Percentiles rank a stretch among this genome's conserved stretches.
phyloP scores from a whole-genome alignment of 108 stramenopile species.

The Cyclotella cryptica region DNA sequence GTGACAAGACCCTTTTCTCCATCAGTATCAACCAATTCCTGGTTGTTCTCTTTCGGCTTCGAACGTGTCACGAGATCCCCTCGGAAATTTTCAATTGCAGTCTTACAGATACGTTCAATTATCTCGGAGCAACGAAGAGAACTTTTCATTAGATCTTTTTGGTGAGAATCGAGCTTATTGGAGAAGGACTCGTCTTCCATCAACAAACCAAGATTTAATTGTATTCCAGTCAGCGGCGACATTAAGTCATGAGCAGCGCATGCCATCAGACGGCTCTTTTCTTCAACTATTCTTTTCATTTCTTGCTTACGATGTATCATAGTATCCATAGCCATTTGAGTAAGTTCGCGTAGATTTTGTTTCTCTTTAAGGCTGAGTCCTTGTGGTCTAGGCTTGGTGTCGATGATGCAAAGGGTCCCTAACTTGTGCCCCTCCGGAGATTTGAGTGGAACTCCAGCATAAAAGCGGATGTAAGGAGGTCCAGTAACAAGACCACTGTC shows the following conservation, averaged over 20 bases:
- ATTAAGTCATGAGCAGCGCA: slow-evolving; percentile 85
- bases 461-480: slow-evolving; percentile 81
- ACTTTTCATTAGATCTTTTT: slow-evolving; percentile 67
- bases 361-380: slow-evolving; percentile 67
- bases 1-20: slow-evolving; percentile 28
- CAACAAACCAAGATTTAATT: slow-evolving; percentile 65
- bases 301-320: slow-evolving; percentile 63
- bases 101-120: slow-evolving; percentile 74
- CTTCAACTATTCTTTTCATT: slow-evolving; percentile 44
- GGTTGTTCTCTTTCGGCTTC: too few relatives aligned
- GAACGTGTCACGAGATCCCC: background rate
- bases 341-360: slow-evolving; percentile 74
- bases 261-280: slow-evolving; percentile 68
- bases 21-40: background rate
- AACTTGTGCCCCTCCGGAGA: slow-evolving; percentile 78
- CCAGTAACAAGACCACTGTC: slow-evolving; percentile 74
- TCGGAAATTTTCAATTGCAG: slow-evolving; percentile 72
- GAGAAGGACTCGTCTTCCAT: slow-evolving; percentile 53
- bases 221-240: slow-evolving; percentile 78
- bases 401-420: slow-evolving; percentile 85
- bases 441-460: slow-evolving; percentile 82
- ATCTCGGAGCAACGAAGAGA: slow-evolving; percentile 60
- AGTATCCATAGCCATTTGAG: slow-evolving; percentile 66
- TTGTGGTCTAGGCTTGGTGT: slow-evolving; percentile 61
- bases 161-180: slow-evolving; percentile 48